Evolutionary conservation across 345 rosid species (phyloP).

Genomic region (Anastatica hierochuntica): DNA sequence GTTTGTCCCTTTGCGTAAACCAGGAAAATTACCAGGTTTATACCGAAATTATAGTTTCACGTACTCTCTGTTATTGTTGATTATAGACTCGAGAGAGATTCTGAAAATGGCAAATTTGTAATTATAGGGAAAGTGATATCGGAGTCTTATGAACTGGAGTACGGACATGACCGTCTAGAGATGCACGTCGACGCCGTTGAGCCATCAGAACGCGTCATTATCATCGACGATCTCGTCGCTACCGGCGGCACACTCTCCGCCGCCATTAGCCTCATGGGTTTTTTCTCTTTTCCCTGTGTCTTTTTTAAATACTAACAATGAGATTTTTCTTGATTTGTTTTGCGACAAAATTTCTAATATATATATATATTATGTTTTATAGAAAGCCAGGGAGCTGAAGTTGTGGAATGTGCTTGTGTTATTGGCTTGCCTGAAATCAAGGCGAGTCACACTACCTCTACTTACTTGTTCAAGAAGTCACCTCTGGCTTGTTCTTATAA

Average conservation of each 20-base stretch:
- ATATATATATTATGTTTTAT: background rate
- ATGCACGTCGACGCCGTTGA: constrained; percentile 75
- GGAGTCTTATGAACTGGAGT: constrained; percentile 66
- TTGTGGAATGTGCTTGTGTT: constrained; percentile 69
- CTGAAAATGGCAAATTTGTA: background rate
- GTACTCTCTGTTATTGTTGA: too few species aligned
- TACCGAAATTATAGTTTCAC: too few species aligned
- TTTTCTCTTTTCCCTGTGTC: background rate
- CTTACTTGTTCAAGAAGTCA: constrained; percentile 12
- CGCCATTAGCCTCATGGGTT: constrained; percentile 71
- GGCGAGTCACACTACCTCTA: constrained; percentile 25
- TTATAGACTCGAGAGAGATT: too few species aligned
- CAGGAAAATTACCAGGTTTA: constrained; percentile 66
- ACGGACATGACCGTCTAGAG: constrained; percentile 76
- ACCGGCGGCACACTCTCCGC: constrained; percentile 87
- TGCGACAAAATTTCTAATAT: background rate
- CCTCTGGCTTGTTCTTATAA: background rate
- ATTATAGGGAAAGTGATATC: constrained; percentile 58
- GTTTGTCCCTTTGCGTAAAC: constrained; percentile 77
- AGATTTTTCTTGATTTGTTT: background rate
- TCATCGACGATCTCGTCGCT: constrained; percentile 81
- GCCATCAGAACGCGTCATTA: constrained; percentile 52
- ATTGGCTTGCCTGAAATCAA: constrained; percentile 66
- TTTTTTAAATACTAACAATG: background rate
- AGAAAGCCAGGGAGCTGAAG: constrained; percentile 64